These are phyloP conservation scores for Salinomyces thailandicus DNA, from an alignment of 2,329 filamentous ascomycete genomes.

Conservation along the genomic window DNA sequence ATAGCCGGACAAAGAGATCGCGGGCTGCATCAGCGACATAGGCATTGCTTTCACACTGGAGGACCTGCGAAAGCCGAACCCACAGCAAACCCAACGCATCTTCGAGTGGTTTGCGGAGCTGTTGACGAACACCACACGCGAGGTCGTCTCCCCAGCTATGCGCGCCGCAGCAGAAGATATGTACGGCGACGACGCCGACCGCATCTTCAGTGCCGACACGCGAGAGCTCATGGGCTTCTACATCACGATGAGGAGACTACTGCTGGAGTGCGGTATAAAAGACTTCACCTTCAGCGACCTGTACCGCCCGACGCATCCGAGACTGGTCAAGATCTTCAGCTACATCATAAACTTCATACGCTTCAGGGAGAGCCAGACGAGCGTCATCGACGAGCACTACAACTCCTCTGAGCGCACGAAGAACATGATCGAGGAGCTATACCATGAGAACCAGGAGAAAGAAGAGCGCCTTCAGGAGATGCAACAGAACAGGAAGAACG, in stretches of 20 bases:
- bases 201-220: slow-evolving; percentile 71
- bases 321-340: slow-evolving; percentile 88
- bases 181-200: slow-evolving; percentile 69
- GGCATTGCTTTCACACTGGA: slow-evolving; percentile 78
- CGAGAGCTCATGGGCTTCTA: slow-evolving; percentile 96
- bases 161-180: slow-evolving; percentile 80
- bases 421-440: slow-evolving; percentile 73
- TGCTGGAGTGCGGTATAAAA: slow-evolving; percentile 77
- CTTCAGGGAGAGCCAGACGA: slow-evolving; percentile 86
- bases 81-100: slow-evolving; percentile 89
- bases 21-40: slow-evolving; percentile 93
- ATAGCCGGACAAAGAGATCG: slow-evolving; percentile 66
- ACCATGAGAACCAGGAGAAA: slow-evolving; percentile 77
- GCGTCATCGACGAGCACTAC: slow-evolving; percentile 84
- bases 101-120: slow-evolving; percentile 97
- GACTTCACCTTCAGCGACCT: slow-evolving; percentile 92
- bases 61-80: slow-evolving; percentile 88
- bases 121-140: slow-evolving; percentile 84
- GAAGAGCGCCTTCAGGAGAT: slow-evolving; percentile 71
- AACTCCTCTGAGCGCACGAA: slow-evolving; percentile 84
- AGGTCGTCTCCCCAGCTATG: slow-evolving; percentile 92
- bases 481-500: slow-evolving; percentile 65
- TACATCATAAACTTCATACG: slow-evolving; percentile 98
- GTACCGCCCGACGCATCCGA: slow-evolving; percentile 79
- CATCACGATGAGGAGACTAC: slow-evolving; percentile 64